Conservation (phyloP, 306 rosid genomes). For the Vigna radiata region DNA sequence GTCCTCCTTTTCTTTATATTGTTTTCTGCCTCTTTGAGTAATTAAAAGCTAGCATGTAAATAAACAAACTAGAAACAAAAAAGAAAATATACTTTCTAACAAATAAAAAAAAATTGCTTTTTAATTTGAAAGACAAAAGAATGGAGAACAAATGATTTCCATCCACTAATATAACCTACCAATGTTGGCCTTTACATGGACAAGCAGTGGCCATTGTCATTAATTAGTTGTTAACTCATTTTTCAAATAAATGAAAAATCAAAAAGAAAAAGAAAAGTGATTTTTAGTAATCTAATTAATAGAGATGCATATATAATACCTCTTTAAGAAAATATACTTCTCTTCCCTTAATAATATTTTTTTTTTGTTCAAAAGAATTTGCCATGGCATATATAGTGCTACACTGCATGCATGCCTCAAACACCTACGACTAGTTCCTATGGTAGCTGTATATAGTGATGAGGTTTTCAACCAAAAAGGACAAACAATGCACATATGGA, state of each 20-base stretch:
- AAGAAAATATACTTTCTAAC: neutral
- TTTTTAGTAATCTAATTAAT: neutral
- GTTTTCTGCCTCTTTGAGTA: neutral
- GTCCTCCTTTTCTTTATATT: neutral
- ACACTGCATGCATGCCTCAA: conserved; percentile 6
- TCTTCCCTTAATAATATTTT: neutral
- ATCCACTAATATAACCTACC: neutral
- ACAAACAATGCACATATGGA: conserved; percentile 6
- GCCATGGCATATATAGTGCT: conserved; percentile 6
- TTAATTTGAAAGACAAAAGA: neutral
- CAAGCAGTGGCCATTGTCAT: conserved; percentile 3
- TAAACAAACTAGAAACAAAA: neutral
- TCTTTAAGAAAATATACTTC: neutral
- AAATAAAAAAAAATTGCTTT: neutral
- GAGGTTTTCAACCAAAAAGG: conserved; percentile 23
- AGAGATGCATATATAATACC: neutral
- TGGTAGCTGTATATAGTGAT: neutral
- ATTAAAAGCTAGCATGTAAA: neutral
- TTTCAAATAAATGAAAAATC: neutral
- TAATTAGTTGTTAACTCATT: neutral
- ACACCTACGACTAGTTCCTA: conserved; percentile 11
- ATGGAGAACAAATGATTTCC: conserved; percentile 5
- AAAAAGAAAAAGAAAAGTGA: neutral
- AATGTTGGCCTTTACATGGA: conserved; percentile 19
- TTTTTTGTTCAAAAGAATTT: conserved; percentile 2